These are phyloP conservation scores for Peniophora sp. DNA, from an alignment of 1,284 basidiomycete genomes.

Conservation along the genomic window DNA sequence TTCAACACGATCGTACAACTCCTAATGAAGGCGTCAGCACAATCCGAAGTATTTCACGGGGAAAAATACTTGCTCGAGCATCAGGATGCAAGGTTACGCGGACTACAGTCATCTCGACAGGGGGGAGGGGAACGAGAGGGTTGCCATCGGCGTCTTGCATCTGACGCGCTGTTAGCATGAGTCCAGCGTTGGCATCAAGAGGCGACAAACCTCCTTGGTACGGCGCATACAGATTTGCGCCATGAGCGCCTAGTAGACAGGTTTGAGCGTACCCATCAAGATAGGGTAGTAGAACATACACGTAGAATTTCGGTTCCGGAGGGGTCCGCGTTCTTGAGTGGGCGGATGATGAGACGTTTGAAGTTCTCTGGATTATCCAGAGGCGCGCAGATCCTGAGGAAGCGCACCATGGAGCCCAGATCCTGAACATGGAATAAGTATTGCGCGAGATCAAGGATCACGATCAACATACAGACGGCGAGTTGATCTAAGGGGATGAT, in stretches of 20 bases:
- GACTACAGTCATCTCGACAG: constrained; percentile 66
- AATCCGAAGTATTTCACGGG: background rate
- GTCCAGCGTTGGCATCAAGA: background rate
- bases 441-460: background rate
- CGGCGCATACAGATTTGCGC: constrained; percentile 75
- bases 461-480: constrained; percentile 42
- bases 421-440: constrained; percentile 39
- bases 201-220: constrained; percentile 64
- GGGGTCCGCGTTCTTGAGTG: constrained; percentile 59
- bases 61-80: constrained; percentile 46
- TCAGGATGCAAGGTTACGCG: constrained; percentile 63
- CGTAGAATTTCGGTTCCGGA: constrained; percentile 65
- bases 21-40: constrained; percentile 24
- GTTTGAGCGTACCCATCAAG: constrained; percentile 3
- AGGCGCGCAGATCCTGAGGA: constrained; percentile 75
- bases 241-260: constrained; percentile 61
- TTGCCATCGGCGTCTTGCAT: constrained; percentile 79
- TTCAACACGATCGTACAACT: constrained; percentile 72
- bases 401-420: constrained; percentile 77
- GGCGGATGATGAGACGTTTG: constrained; percentile 67
- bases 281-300: constrained; percentile 27
- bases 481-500: constrained; percentile 59
- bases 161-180: constrained; percentile 25
- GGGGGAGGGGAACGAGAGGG: constrained; percentile 65
- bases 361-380: constrained; percentile 77